Percentiles rank a stretch among this genome's conserved stretches.
Conservation (phyloP, 2,329 filamentous ascomycete species). For the Metarhizium guizhouense region DNA sequence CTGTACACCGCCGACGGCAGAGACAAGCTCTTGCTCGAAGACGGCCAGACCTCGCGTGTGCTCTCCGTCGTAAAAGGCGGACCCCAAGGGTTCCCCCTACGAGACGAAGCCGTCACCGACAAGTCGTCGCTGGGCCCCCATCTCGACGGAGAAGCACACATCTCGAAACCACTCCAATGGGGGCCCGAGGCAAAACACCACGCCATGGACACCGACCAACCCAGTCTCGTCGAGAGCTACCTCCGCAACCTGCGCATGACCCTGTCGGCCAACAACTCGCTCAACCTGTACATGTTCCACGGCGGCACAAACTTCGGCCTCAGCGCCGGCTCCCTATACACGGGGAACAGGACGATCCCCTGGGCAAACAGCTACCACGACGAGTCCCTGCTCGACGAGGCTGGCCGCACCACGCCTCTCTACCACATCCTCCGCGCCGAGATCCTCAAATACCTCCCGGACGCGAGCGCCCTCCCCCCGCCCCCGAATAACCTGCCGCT, state of each 20-base stretch:
- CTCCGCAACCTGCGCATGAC: neutral
- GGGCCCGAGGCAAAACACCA: slow-evolving; percentile 26
- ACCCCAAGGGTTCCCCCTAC: neutral
- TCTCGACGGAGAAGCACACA: slow-evolving; percentile 40
- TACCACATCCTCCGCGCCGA: slow-evolving; percentile 29
- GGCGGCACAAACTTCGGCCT: slow-evolving; percentile 40
- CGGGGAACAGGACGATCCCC: slow-evolving; percentile 26
- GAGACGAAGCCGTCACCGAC: slow-evolving; percentile 31
- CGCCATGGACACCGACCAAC: slow-evolving; percentile 17
- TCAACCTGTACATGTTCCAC: slow-evolving; percentile 42
- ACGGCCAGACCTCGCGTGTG: neutral
- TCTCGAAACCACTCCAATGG: slow-evolving; percentile 33
- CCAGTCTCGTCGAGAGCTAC: slow-evolving; percentile 8
- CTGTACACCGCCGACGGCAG: slow-evolving; percentile 41
- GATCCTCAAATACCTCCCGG: slow-evolving; percentile 25
- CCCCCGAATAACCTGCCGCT: slow-evolving; percentile 24
- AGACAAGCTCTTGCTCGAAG: slow-evolving; percentile 4
- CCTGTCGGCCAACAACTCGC: slow-evolving; percentile 27
- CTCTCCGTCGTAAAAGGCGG: neutral
- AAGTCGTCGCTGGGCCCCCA: slow-evolving; percentile 30
- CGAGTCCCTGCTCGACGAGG: slow-evolving; percentile 37
- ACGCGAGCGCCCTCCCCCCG: slow-evolving; percentile 23
- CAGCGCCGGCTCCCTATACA: slow-evolving; percentile 30
- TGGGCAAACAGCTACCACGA: slow-evolving; percentile 38
- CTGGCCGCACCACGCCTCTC: slow-evolving; percentile 31